Base-by-base conservation (phyloP, 2,329 filamentous ascomycete genomes). In the Colletotrichum scovillei region DNA sequence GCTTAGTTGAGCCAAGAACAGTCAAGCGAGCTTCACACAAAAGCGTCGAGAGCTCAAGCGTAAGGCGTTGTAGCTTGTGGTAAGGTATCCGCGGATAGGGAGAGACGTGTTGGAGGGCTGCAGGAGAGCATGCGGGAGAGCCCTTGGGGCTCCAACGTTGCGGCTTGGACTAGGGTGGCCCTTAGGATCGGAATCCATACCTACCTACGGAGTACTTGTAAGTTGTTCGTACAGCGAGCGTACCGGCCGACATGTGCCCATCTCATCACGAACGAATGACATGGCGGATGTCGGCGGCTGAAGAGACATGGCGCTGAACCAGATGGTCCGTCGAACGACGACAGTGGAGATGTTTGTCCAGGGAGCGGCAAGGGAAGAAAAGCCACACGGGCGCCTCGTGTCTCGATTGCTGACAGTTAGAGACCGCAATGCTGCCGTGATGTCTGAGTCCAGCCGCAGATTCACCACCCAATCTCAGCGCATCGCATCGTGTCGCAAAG, bases 111-210 rank as follows among this genome's bases (percentile, higher is more conserved):
- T 3, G 38, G 28, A 52, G 67, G 38, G 46, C 63, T 67, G 63
- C 56, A 56, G 68, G 30, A 35, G 30, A 42, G 28, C 26, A 28
- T 60, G 42, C 66, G 68, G 53, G 60, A 69, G 53, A 59, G 59
- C 38, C 38, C 67, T 42, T 67, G 42, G 42, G 32, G 19, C 12
- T 68, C 46, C 26, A 55, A n/a, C 32, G 57, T 30, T 30, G 35
- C 32, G 57, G 16, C 32, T 46, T 30, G 46, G 28, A n/a, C 19
- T 57, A 28, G 65, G 16, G 26, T 49, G 11, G 42, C 19, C 32
- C n/a, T 56, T 6, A 24, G 35, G 60, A 58, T 58, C 28, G 12
- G n/a, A 28, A 38, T 28, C 53, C 52, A 30, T 63, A 8, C 32
- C 32, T 12, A 35, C 26, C 26, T 26, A 26, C 4, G 24, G 24